A percentile compares a stretch with the other conserved stretches of the same genome.
Evolutionary conservation across 2,329 filamentous ascomycete genomes (phyloP).

Genomic region (Aspergillus persii): DNA sequence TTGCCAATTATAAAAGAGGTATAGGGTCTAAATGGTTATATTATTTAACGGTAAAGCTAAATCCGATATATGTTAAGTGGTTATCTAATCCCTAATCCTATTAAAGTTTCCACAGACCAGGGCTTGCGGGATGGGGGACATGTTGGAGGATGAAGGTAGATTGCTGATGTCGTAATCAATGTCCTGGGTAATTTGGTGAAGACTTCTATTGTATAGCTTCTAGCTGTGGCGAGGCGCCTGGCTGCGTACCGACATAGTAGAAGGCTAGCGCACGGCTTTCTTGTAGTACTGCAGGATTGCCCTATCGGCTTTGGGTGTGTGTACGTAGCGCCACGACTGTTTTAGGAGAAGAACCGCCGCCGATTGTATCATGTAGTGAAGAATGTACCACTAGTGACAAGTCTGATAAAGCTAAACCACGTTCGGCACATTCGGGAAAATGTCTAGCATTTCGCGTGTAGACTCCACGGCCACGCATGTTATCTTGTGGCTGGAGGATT

Average conservation of each 20-base stretch:
- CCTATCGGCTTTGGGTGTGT: background rate
- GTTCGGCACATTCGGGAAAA: conserved; percentile 36
- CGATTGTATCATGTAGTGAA: conserved; percentile 44
- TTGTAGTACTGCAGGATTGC: background rate
- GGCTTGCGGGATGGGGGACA: no score
- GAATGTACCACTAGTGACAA: conserved; percentile 41
- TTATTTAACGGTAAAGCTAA: no score
- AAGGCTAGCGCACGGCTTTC: background rate
- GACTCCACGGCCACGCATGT: conserved; percentile 36
- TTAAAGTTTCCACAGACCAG: no score
- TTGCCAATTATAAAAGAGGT: no score
- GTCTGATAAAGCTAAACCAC: conserved; percentile 29
- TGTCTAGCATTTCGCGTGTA: conserved; percentile 33
- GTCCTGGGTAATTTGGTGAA: background rate
- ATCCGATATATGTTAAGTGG: no score
- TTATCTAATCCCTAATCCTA: no score
- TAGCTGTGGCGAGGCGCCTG: background rate
- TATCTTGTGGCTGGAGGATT: conserved; percentile 17
- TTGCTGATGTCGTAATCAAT: background rate
- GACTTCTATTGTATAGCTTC: background rate
- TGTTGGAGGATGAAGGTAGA: background rate
- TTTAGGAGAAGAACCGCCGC: conserved; percentile 37
- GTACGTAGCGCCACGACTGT: background rate
- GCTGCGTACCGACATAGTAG: background rate
- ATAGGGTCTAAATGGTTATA: no score